Conservation (phyloP, 176 grass and related monocot genomes). For the Rhynchospora tenuis region DNA sequence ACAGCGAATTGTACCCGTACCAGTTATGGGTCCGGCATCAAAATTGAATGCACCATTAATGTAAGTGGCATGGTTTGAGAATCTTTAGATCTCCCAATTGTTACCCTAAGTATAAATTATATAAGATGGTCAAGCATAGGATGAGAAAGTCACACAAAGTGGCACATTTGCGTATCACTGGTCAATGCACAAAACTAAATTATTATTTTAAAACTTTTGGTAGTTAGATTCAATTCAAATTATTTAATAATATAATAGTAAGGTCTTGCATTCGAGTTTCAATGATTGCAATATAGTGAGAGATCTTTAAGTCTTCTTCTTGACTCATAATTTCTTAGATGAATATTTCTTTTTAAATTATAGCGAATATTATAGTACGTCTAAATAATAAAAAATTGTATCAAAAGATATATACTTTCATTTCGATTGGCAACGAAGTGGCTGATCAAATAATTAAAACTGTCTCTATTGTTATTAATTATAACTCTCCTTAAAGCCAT, state of each 20-base stretch:
- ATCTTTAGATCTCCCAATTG: conserved; percentile 15
- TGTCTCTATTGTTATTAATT: too few species aligned
- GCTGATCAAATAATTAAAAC: too few species aligned
- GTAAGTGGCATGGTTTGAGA: conserved; percentile 5
- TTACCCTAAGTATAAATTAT: neutral
- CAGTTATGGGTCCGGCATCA: conserved; percentile 19
- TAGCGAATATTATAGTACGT: neutral
- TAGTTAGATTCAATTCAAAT: neutral
- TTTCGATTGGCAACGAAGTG: too few species aligned
- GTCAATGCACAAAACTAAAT: neutral
- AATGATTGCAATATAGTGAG: too few species aligned
- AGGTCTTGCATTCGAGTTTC: neutral
- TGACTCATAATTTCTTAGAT: neutral
- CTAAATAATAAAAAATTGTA: too few species aligned
- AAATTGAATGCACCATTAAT: conserved; percentile 17
- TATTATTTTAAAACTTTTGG: neutral
- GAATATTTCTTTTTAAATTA: neutral
- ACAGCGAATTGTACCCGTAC: conserved; percentile 13
- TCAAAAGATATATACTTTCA: too few species aligned
- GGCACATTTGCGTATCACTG: neutral
- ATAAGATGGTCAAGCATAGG: neutral
- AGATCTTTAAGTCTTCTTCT: neutral
- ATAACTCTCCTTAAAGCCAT: too few species aligned
- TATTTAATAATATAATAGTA: neutral
- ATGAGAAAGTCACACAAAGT: neutral